Percentiles rank a stretch among this genome's conserved stretches.
Conservation (phyloP, 495 filamentous ascomycete species). For the Neurospora sp. region DNA sequence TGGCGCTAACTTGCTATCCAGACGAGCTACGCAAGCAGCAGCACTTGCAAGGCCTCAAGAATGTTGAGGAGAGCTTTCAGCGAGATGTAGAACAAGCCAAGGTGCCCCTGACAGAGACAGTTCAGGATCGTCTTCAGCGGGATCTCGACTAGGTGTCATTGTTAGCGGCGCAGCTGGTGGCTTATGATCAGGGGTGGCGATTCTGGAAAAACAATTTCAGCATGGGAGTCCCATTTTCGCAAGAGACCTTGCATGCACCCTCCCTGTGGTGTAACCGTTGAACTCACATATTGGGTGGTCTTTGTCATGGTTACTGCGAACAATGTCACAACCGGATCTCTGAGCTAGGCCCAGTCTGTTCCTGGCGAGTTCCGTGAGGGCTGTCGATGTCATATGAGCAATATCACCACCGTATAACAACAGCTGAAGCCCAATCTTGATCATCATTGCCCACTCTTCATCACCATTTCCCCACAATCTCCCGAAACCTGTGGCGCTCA, state of each 20-base stretch:
- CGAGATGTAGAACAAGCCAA: neutral
- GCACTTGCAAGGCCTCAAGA: constrained; percentile 5
- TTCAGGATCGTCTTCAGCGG: neutral
- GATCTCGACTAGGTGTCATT: neutral
- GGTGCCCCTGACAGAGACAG: neutral
- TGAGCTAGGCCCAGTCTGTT: neutral
- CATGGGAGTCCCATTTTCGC: neutral
- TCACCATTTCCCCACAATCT: neutral
- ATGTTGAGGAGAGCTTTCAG: neutral
- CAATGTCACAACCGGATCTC: neutral
- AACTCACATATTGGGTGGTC: neutral
- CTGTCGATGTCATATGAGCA: neutral
- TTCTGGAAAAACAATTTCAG: neutral
- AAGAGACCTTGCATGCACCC: neutral
- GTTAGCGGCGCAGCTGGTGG: neutral
- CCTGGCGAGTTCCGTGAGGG: neutral
- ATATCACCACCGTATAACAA: neutral
- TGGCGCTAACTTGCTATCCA: constrained; percentile 27
- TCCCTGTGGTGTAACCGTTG: neutral
- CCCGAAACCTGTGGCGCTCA: neutral
- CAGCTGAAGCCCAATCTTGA: neutral
- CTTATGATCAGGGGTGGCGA: neutral
- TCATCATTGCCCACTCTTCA: neutral
- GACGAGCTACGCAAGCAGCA: constrained; percentile 16
- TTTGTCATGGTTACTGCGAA: neutral